These are phyloP conservation scores for Drechslera avenae DNA, from an alignment of 2,329 filamentous ascomycete species.

Conservation along the genomic window DNA sequence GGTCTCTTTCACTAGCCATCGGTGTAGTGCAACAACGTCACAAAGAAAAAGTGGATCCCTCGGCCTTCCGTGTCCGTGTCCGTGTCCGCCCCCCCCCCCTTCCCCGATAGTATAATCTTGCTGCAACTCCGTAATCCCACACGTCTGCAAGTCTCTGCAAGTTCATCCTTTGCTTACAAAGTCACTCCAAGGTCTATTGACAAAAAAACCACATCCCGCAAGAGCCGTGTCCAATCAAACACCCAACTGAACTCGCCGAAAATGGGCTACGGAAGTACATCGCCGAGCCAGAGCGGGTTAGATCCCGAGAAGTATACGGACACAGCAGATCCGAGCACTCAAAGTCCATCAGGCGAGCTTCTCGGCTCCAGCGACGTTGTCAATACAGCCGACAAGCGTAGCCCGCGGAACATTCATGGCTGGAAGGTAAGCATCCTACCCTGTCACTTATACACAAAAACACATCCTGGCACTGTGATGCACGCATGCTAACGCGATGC, in stretches of 20 bases:
- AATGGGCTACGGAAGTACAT: neutral
- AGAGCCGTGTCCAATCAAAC: neutral
- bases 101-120: neutral
- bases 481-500: neutral
- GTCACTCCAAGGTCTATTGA: neutral
- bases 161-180: neutral
- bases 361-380: neutral
- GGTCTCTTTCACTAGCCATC: too few species aligned
- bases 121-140: neutral
- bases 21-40: too few species aligned
- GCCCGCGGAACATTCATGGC: neutral
- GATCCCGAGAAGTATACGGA: neutral
- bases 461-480: rapidly evolving
- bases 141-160: neutral
- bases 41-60: neutral
- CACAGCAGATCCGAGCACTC: neutral
- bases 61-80: slow-evolving; percentile 2
- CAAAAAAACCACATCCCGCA: neutral
- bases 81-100: neutral
- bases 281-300: neutral
- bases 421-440: neutral
- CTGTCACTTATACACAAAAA: rapidly evolving
- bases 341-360: neutral
- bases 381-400: neutral
- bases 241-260: neutral